A percentile compares a stretch with the other conserved stretches of the same genome.
phyloP scores from a whole-genome alignment of 768 basidiomycete species.

The Suillus cothurnatus region DNA sequence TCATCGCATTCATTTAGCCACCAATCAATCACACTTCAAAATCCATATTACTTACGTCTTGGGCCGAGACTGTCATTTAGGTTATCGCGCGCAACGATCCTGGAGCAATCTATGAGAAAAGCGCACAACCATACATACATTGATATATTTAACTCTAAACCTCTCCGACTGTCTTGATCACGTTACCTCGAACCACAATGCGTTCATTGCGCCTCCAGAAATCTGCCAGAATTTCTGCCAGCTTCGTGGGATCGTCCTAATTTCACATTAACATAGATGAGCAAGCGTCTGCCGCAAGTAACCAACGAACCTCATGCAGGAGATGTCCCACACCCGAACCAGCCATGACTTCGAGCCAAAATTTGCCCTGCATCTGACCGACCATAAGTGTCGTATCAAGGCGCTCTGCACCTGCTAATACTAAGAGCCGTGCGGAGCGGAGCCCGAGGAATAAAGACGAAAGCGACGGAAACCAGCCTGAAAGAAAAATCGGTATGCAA shows the following conservation, averaged over 20 bases:
- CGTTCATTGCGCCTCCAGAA: slow-evolving; percentile 93
- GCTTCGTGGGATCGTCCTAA: slow-evolving; percentile 82
- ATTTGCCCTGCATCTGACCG: slow-evolving; percentile 96
- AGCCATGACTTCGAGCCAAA: slow-evolving; percentile 83
- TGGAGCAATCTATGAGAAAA: not conserved
- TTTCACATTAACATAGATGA: slow-evolving; percentile 1
- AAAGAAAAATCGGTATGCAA: not conserved
- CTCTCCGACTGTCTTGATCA: slow-evolving; percentile 59
- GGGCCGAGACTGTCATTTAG: not conserved
- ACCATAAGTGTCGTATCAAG: slow-evolving; percentile 95
- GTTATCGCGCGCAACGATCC: not conserved
- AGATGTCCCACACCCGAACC: slow-evolving; percentile 84
- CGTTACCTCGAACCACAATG: slow-evolving; percentile 52
- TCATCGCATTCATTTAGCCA: too few species aligned
- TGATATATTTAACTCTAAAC: slow-evolving; percentile 18
- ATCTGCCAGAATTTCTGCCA: slow-evolving; percentile 81
- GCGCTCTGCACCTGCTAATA: slow-evolving; percentile 91
- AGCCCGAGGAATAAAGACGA: slow-evolving; percentile 78
- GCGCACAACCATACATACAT: not conserved
- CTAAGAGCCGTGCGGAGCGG: slow-evolving; percentile 80
- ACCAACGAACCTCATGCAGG: slow-evolving; percentile 77
- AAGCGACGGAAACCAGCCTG: slow-evolving; percentile 91
- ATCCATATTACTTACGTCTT: not conserved
- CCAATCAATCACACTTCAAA: not conserved
- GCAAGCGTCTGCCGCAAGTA: not conserved